phyloP scores from a whole-genome alignment of 768 basidiomycete species.

The Lactarius quietus region DNA sequence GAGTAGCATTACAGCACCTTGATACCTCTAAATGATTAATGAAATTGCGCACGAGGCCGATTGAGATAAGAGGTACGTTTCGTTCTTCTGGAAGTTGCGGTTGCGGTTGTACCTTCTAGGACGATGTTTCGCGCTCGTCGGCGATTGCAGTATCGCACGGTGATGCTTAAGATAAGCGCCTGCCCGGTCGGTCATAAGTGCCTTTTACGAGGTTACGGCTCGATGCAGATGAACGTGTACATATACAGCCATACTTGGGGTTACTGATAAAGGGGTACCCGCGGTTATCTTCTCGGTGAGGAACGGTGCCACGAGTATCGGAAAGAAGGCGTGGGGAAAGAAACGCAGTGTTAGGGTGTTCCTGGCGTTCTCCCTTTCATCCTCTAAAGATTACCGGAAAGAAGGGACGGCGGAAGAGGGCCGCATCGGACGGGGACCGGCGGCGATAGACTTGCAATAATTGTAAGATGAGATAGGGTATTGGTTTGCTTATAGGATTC shows the following conservation, averaged over 20 bases:
- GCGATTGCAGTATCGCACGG: background rate
- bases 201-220: background rate
- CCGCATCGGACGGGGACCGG: background rate
- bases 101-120: background rate
- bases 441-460: background rate
- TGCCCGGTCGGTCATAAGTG: background rate
- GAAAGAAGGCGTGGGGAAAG: conserved; percentile 1
- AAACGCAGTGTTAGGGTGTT: background rate
- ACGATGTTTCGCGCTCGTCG: conserved; percentile 2
- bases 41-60: background rate
- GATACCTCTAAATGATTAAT: conserved; percentile 1
- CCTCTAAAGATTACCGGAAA: background rate
- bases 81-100: conserved; percentile 1
- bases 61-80: conserved; percentile 13
- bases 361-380: conserved; percentile 1
- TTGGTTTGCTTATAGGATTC: conserved; percentile 1
- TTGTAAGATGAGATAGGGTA: background rate
- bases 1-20: conserved; percentile 5
- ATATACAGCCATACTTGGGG: background rate
- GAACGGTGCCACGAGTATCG: background rate
- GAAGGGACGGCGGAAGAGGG: background rate
- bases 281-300: background rate
- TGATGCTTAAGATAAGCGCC: background rate
- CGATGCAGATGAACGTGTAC: background rate
- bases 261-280: background rate